Percentiles rank a stretch among this genome's conserved stretches.
These are phyloP conservation scores for Vigna hirtella DNA, from an alignment of 306 rosid species.

Conservation along the genomic window DNA sequence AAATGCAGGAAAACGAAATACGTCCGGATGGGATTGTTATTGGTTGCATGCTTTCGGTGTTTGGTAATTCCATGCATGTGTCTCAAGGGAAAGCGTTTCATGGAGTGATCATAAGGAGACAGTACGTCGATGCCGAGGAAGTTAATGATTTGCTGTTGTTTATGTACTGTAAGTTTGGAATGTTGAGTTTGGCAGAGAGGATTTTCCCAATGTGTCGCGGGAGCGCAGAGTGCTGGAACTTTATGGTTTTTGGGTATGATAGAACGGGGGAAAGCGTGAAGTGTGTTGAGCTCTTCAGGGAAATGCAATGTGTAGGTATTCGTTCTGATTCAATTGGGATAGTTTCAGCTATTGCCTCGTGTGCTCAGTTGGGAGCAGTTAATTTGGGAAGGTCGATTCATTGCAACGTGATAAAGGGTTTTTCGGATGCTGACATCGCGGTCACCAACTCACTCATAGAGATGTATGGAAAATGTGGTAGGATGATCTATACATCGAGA, in stretches of 20 bases:
- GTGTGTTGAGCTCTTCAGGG: slow-evolving; percentile 19
- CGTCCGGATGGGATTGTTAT: not conserved
- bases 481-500: not conserved
- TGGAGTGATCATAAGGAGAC: not conserved
- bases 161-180: slow-evolving; percentile 22
- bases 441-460: slow-evolving; percentile 13
- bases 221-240: not conserved
- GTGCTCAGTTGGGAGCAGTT: slow-evolving; percentile 1
- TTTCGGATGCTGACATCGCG: not conserved
- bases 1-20: not conserved
- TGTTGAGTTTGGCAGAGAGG: not conserved
- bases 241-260: slow-evolving; percentile 11
- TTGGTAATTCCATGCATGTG: slow-evolving; percentile 4
- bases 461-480: slow-evolving; percentile 11
- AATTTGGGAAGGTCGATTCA: slow-evolving; percentile 13
- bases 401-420: slow-evolving; percentile 20
- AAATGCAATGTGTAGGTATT: not conserved
- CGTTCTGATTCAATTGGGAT: not conserved
- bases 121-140: slow-evolving; percentile 7
- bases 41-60: not conserved
- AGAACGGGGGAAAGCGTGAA: not conserved
- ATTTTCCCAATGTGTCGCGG: not conserved
- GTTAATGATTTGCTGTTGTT: slow-evolving; percentile 4
- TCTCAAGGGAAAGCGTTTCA: slow-evolving; percentile 14
- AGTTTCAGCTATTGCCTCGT: not conserved